Percentiles rank a stretch among this genome's conserved stretches.
Conservation (phyloP, 768 basidiomycete species). For the Xerocomellus dryophilus region DNA sequence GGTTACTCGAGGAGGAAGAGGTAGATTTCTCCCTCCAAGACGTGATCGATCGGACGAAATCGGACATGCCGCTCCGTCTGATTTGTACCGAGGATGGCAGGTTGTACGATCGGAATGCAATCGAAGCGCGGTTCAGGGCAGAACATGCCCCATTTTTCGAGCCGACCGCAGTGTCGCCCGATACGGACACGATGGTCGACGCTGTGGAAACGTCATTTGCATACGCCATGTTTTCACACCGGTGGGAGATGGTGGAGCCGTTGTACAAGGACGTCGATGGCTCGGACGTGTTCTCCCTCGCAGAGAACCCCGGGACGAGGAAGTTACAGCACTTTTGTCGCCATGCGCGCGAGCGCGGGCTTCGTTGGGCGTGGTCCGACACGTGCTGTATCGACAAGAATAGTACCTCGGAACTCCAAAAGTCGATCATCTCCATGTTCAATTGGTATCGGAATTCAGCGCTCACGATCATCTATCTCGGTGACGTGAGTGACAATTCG, state of each 20-base stretch:
- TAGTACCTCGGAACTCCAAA: slow-evolving; percentile 28
- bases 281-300: slow-evolving; percentile 15
- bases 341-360: slow-evolving; percentile 17
- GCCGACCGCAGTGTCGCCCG: background rate
- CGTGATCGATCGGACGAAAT: slow-evolving; percentile 10
- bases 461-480: slow-evolving; percentile 26
- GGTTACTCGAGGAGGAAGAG: background rate
- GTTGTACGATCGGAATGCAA: slow-evolving; percentile 17
- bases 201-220: slow-evolving; percentile 15
- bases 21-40: slow-evolving; percentile 12
- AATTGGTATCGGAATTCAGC: slow-evolving; percentile 27
- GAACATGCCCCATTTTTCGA: slow-evolving; percentile 16
- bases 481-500: slow-evolving; percentile 15
- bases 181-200: background rate
- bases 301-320: slow-evolving; percentile 5
- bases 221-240: slow-evolving; percentile 27
- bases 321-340: slow-evolving; percentile 22
- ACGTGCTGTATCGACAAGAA: slow-evolving; percentile 30
- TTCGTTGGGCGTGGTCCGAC: slow-evolving; percentile 29
- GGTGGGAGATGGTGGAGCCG: slow-evolving; percentile 21
- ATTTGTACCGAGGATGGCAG: slow-evolving; percentile 26
- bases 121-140: slow-evolving; percentile 14
- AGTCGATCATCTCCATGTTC: slow-evolving; percentile 33
- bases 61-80: slow-evolving; percentile 24
- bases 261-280: slow-evolving; percentile 16